Conservation (phyloP, 331 rosid genomes). For the Saraca asoca region DNA sequence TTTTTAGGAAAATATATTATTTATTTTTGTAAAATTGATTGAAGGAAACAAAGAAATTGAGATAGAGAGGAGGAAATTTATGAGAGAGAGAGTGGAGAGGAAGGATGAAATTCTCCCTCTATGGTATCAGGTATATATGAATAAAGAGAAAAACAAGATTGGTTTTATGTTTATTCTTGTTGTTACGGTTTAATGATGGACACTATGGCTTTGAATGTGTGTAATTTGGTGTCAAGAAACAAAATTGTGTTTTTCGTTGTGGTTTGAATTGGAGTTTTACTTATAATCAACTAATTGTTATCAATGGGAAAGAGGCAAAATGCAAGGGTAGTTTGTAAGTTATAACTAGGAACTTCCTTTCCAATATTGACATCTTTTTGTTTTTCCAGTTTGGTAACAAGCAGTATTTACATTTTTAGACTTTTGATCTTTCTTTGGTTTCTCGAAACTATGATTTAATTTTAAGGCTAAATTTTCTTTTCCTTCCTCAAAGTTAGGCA, state of each 20-base stretch:
- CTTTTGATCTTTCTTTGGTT: too few species aligned
- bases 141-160: not conserved
- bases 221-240: slow-evolving; percentile 36
- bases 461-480: too few species aligned
- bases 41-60: slow-evolving; percentile 20
- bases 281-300: slow-evolving; percentile 26
- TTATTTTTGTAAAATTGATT: not conserved
- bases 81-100: not conserved
- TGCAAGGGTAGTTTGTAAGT: too few species aligned
- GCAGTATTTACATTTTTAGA: too few species aligned
- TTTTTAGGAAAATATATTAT: too few species aligned
- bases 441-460: too few species aligned
- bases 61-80: not conserved
- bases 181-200: slow-evolving; percentile 43
- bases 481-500: too few species aligned
- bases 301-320: slow-evolving; percentile 8
- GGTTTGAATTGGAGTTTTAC: slow-evolving; percentile 29
- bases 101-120: slow-evolving; percentile 22
- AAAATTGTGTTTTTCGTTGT: slow-evolving; percentile 28
- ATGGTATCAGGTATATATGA: not conserved
- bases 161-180: slow-evolving; percentile 20
- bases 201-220: slow-evolving; percentile 39
- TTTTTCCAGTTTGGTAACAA: too few species aligned
- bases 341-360: not conserved
- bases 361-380: too few species aligned